Percentiles rank a stretch among this genome's conserved stretches.
Evolutionary conservation across 805 yeast species (phyloP).

Genomic region (Metschnikowia kunwiensis): DNA sequence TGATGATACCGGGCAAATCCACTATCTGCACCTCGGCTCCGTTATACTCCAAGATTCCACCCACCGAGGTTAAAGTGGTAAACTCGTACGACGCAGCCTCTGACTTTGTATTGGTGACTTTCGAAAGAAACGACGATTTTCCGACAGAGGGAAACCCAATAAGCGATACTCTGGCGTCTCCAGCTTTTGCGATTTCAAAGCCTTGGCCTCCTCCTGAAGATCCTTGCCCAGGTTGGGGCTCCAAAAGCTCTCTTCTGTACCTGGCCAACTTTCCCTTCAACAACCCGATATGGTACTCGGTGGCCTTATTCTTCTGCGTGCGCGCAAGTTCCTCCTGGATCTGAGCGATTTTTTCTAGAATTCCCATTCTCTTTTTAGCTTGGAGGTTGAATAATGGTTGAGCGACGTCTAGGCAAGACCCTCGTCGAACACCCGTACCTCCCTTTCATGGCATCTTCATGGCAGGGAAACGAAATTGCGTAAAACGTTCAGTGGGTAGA

Average conservation of each 20-base stretch:
- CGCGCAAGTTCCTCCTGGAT: constrained; percentile 92
- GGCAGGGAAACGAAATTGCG: too few relatives aligned
- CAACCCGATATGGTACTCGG: constrained; percentile 94
- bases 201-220: constrained; percentile 79
- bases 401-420: not conserved
- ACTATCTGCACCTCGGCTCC: constrained; percentile 97
- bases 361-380: constrained; percentile 16
- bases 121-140: constrained; percentile 83
- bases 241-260: constrained; percentile 84
- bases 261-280: constrained; percentile 93
- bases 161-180: constrained; percentile 92
- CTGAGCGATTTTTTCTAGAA: constrained; percentile 71
- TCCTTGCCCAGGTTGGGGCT: constrained; percentile 78
- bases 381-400: too few relatives aligned
- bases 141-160: constrained; percentile 99
- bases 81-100: constrained; percentile 95
- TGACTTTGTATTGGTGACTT: constrained; percentile 89
- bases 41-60: constrained; percentile 90
- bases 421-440: constrained; percentile 16
- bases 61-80: constrained; percentile 94
- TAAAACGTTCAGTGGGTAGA: too few relatives aligned
- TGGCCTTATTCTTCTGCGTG: constrained; percentile 96
- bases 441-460: too few relatives aligned
- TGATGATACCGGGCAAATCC: constrained; percentile 96
- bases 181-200: constrained; percentile 91